These are phyloP conservation scores for Acacia acuminata DNA, from an alignment of 306 rosid species.

Conservation along the genomic window DNA sequence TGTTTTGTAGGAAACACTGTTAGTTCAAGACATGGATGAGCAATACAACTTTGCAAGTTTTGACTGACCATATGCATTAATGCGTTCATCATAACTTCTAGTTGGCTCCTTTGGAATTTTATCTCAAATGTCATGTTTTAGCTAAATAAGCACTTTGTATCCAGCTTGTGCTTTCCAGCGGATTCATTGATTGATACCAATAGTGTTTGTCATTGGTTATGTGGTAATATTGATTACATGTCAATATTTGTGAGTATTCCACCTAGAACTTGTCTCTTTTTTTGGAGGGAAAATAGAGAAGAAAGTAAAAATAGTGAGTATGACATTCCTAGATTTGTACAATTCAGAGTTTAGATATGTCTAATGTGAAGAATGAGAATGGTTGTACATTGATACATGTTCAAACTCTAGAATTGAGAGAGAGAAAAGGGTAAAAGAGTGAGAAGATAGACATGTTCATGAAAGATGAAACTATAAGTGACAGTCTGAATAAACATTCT, in stretches of 20 bases:
- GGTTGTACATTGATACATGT: not conserved
- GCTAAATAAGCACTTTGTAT: not conserved
- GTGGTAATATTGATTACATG: not conserved
- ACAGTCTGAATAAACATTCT: not conserved
- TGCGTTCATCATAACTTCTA: not conserved
- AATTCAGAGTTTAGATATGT: not conserved
- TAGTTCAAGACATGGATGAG: not conserved
- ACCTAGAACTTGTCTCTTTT: not conserved
- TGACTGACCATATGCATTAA: not conserved
- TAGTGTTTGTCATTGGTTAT: not conserved
- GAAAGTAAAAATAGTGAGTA: not conserved
- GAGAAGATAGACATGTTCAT: not conserved
- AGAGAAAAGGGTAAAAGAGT: not conserved
- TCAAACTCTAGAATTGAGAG: not conserved
- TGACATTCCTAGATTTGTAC: not conserved
- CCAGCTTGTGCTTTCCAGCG: not conserved
- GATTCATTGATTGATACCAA: not conserved
- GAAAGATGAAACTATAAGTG: not conserved
- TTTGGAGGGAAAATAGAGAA: no score
- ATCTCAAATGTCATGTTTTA: not conserved
- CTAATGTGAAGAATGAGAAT: not conserved
- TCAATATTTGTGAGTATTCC: not conserved
- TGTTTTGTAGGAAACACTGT: not conserved
- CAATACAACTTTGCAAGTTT: not conserved
- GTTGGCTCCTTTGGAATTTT: not conserved